phyloP scores from a whole-genome alignment of 1,284 basidiomycete genomes.

The Baeospora myosura region DNA sequence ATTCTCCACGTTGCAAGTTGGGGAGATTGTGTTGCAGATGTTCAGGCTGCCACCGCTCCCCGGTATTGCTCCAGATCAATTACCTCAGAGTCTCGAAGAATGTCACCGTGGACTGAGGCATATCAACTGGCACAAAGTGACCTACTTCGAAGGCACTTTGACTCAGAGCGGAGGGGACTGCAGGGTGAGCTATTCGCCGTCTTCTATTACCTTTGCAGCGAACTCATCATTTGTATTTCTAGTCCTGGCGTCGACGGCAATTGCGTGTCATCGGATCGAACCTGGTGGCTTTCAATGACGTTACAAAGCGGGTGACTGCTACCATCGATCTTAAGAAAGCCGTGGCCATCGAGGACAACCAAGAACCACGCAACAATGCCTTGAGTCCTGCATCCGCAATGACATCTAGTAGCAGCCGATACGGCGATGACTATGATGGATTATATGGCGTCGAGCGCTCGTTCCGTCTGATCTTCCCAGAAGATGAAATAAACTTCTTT shows the following conservation, averaged over 20 bases:
- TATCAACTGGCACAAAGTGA: slow-evolving; percentile 86
- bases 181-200: slow-evolving; percentile 44
- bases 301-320: slow-evolving; percentile 85
- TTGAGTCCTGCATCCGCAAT: slow-evolving; percentile 36
- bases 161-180: slow-evolving; percentile 97
- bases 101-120: slow-evolving; percentile 84
- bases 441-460: slow-evolving; percentile 75
- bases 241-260: slow-evolving; percentile 86
- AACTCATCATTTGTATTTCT: slow-evolving; percentile 7
- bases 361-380: slow-evolving; percentile 40
- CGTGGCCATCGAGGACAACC: slow-evolving; percentile 69
- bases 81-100: slow-evolving; percentile 91
- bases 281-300: slow-evolving; percentile 88
- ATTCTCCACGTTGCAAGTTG: slow-evolving; percentile 54
- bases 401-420: slow-evolving; percentile 31
- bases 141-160: slow-evolving; percentile 86
- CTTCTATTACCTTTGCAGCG: slow-evolving; percentile 6
- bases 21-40: slow-evolving; percentile 80
- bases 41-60: slow-evolving; percentile 87
- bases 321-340: slow-evolving; percentile 90
- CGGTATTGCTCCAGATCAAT: slow-evolving; percentile 66
- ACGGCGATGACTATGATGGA: slow-evolving; percentile 62
- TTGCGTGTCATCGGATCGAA: slow-evolving; percentile 83
- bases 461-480: slow-evolving; percentile 80
- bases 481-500: slow-evolving; percentile 83